Evolutionary conservation across 2,329 filamentous ascomycete genomes (phyloP).

Genomic region (Diplocarpon rosae): DNA sequence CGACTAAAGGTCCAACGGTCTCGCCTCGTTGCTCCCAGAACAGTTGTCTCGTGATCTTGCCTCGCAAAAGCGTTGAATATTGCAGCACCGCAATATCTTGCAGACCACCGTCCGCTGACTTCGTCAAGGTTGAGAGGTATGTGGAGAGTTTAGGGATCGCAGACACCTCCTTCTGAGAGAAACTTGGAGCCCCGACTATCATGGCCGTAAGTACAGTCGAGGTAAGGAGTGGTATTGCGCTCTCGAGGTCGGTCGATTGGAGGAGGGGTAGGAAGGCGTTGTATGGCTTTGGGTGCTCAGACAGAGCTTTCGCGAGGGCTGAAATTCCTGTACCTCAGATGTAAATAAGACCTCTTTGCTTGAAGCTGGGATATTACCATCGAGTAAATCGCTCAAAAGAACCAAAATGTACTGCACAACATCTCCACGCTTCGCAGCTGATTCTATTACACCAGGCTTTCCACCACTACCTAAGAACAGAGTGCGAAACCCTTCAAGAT

Average conservation of each 20-base stretch:
- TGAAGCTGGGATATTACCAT: slow-evolving; percentile 44
- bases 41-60: slow-evolving; percentile 59
- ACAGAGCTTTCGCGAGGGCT: slow-evolving; percentile 62
- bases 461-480: slow-evolving; percentile 72
- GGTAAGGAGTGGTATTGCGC: slow-evolving; percentile 79
- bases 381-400: slow-evolving; percentile 74
- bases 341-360: slow-evolving; percentile 2
- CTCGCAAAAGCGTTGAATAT: slow-evolving; percentile 76
- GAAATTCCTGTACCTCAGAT: slow-evolving; percentile 55
- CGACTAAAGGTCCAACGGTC: slow-evolving; percentile 70
- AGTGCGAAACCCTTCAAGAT: slow-evolving; percentile 68
- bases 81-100: slow-evolving; percentile 94
- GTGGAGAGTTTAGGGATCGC: slow-evolving; percentile 73
- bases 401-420: slow-evolving; percentile 94
- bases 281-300: slow-evolving; percentile 67
- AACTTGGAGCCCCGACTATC: slow-evolving; percentile 51
- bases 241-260: slow-evolving; percentile 62
- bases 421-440: slow-evolving; percentile 73
- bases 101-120: slow-evolving; percentile 75
- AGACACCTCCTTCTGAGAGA: slow-evolving; percentile 48
- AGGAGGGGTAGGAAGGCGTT: slow-evolving; percentile 76
- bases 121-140: slow-evolving; percentile 75
- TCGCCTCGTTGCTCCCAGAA: slow-evolving; percentile 90
- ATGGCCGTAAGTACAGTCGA: slow-evolving; percentile 77
- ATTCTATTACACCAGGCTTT: slow-evolving; percentile 64